phyloP scores from a whole-genome alignment of 768 basidiomycete genomes.

The Hydnomerulius pinastri region DNA sequence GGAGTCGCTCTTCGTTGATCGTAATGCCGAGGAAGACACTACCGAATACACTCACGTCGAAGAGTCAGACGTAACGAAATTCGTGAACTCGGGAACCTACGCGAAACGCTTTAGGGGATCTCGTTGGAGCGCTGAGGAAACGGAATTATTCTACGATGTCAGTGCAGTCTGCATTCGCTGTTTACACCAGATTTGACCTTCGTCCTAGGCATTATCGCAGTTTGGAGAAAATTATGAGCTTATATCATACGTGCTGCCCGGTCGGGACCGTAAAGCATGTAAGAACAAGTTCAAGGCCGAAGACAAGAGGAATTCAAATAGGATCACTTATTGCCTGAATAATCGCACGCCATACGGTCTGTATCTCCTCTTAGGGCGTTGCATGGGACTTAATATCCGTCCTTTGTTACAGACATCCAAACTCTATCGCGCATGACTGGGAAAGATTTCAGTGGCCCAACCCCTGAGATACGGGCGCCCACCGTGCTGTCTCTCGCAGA shows the following conservation, averaged over 20 bases:
- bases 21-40: conserved; percentile 65
- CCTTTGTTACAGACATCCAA: conserved; percentile 55
- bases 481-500: conserved; percentile 37
- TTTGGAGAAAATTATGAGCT: conserved; percentile 94
- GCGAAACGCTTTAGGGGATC: conserved; percentile 79
- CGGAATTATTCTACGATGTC: conserved; percentile 85
- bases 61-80: conserved; percentile 81
- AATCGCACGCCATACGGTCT: conserved; percentile 76
- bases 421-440: conserved; percentile 80
- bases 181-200: conserved; percentile 6
- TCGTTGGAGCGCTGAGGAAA: conserved; percentile 89
- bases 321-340: conserved; percentile 75
- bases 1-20: conserved; percentile 79
- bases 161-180: conserved; percentile 25
- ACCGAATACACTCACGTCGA: conserved; percentile 75
- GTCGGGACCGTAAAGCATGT: conserved; percentile 85
- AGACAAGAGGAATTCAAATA: conserved; percentile 76
- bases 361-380: conserved; percentile 21
- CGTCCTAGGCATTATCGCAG: conserved; percentile 76
- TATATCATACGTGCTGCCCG: conserved; percentile 82
- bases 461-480: conserved; percentile 61
- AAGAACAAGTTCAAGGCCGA: conserved; percentile 93
- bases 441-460: conserved; percentile 82
- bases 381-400: background rate
- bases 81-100: conserved; percentile 83